A percentile compares a stretch with the other conserved stretches of the same genome.
These are phyloP conservation scores for Fraxinus greggii DNA, from an alignment of 305 asterid genomes.

Conservation along the genomic window DNA sequence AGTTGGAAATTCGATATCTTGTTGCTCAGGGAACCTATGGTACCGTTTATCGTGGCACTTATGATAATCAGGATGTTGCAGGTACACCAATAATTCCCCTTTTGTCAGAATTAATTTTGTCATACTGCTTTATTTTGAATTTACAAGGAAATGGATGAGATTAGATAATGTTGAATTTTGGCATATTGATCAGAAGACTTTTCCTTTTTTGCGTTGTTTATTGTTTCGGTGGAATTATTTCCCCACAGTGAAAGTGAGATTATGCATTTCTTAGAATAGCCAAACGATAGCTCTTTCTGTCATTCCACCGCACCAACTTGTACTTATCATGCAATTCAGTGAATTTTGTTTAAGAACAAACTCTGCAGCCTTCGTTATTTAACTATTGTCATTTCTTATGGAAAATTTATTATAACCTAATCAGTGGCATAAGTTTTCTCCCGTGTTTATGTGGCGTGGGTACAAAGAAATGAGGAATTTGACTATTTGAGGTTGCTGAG, in stretches of 20 bases:
- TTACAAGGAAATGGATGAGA: background rate
- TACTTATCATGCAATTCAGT: background rate
- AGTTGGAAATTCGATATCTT: conserved; percentile 80
- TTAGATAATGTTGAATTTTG: background rate
- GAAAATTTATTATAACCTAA: background rate
- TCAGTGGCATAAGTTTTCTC: background rate
- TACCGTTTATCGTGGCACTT: conserved; percentile 82
- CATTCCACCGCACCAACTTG: background rate
- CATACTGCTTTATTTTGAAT: background rate
- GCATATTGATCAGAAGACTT: background rate
- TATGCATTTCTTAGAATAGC: background rate
- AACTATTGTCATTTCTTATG: background rate
- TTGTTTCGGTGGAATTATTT: background rate
- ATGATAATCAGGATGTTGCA: conserved; percentile 79
- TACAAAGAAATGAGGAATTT: background rate
- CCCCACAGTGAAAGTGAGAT: background rate
- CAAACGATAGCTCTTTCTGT: background rate
- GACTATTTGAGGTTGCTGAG: background rate
- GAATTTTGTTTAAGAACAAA: background rate
- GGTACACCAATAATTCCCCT: conserved; percentile 36
- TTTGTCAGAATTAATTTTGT: background rate
- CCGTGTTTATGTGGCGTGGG: background rate
- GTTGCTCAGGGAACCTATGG: conserved; percentile 93
- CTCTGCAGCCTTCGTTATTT: background rate
- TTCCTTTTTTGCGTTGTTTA: background rate